phyloP scores from a whole-genome alignment of 2,329 filamentous ascomycete genomes.

The Byssothecium circinans region DNA sequence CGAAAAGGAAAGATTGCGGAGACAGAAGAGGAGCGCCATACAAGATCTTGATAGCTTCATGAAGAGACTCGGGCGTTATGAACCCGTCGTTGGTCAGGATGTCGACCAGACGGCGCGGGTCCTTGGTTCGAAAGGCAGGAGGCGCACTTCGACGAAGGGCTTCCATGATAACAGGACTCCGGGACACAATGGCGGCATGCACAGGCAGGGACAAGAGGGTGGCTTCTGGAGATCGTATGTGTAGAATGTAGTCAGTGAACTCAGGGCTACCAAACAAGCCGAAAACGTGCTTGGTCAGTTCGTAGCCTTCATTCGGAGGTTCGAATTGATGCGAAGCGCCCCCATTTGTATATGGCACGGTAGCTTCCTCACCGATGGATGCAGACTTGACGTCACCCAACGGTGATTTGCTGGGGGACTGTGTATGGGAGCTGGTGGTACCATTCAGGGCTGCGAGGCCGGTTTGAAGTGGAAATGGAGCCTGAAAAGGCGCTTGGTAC shows the following conservation, averaged over 20 bases:
- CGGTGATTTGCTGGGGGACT: constrained; percentile 37
- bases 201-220: constrained; percentile 36
- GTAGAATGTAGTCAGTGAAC: constrained; percentile 42
- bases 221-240: constrained; percentile 33
- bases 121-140: constrained; percentile 23
- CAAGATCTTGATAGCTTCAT: constrained; percentile 41
- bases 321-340: constrained; percentile 10
- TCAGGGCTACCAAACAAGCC: constrained; percentile 39
- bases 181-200: constrained; percentile 39
- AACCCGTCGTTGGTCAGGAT: constrained; percentile 32
- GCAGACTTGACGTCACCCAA: constrained; percentile 23
- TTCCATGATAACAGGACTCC: constrained; percentile 38
- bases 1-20: constrained; percentile 30
- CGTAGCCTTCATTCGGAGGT: constrained; percentile 30
- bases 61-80: constrained; percentile 31
- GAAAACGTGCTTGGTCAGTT: constrained; percentile 37
- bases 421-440: constrained; percentile 31
- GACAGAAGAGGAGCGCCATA: constrained; percentile 40
- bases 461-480: constrained; percentile 21
- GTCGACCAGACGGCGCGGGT: constrained; percentile 29
- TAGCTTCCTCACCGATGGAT: constrained; percentile 24
- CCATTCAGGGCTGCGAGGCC: constrained; percentile 27
- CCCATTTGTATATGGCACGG: constrained; percentile 23
- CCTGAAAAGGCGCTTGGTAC: constrained; percentile 24
- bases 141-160: constrained; percentile 27